Conservation (phyloP, 2,329 filamentous ascomycete species). For the Juglanconis oblonga region DNA sequence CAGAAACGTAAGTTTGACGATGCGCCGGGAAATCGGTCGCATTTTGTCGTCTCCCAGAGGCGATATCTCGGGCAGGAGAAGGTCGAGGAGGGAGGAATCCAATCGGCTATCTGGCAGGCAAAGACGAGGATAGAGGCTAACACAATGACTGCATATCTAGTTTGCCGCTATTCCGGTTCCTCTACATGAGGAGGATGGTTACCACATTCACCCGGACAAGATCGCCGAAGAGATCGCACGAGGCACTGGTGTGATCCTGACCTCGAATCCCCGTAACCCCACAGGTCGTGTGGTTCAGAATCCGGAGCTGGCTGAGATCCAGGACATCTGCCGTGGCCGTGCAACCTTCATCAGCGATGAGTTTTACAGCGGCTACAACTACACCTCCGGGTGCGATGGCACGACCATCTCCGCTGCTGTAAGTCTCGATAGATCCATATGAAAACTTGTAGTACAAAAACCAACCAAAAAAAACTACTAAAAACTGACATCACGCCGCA, state of each 20-base stretch:
- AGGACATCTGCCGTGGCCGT: slow-evolving; percentile 86
- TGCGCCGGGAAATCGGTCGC: neutral
- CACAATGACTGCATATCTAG: slow-evolving; percentile 35
- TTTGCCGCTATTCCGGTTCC: slow-evolving; percentile 87
- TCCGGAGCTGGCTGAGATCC: slow-evolving; percentile 83
- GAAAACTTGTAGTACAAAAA: neutral
- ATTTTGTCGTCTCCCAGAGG: slow-evolving; percentile 6
- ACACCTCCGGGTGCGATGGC: slow-evolving; percentile 88
- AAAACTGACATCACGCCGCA: neutral
- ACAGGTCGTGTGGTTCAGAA: slow-evolving; percentile 85
- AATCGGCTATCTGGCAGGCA: neutral
- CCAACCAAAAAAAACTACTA: neutral
- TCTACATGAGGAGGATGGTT: slow-evolving; percentile 78
- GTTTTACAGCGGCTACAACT: slow-evolving; percentile 97
- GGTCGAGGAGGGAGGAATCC: neutral
- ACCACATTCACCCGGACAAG: slow-evolving; percentile 90
- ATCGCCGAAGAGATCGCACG: slow-evolving; percentile 88
- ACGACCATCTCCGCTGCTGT: slow-evolving; percentile 78
- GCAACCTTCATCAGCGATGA: slow-evolving; percentile 94
- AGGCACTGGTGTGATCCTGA: slow-evolving; percentile 84
- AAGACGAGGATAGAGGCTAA: slow-evolving; percentile 2
- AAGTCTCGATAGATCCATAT: too few species aligned
- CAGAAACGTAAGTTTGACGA: slow-evolving; percentile 64
- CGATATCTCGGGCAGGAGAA: too few species aligned
- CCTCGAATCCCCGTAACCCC: slow-evolving; percentile 92